Evolutionary conservation across 2,329 filamentous ascomycete genomes (phyloP), one percentile per base, ranked within the genome.

Genomic region (Monosporascus ibericus): DNA sequence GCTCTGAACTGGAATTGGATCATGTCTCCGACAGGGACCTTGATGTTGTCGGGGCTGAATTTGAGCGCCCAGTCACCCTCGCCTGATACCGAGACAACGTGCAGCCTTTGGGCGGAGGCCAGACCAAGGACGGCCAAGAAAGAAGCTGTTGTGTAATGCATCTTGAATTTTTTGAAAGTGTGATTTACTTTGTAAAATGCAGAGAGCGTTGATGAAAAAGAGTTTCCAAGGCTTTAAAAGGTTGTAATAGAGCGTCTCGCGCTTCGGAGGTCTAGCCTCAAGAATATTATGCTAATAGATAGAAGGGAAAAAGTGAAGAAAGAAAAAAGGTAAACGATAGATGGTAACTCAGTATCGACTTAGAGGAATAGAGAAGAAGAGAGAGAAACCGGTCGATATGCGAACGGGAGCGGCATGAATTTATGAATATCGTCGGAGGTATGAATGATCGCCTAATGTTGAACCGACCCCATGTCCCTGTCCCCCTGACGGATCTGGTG

Each of bases 1-100:
- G 74, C 75, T 56, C 75, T 73, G 73, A 86, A 87, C 68, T 86
- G 81, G 75, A 86, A 87, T 70, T 85, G 81, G 14, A 87, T 75
- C 72, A 82, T 78, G 60, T 79, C 75, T 58, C 88, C 88, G 2
- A 75, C 70, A n/a, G 71, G 67, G 34, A 84, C 87, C 57, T 74
- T 75, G 66, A 92, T 68, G 63, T 78, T 84, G 60, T 86, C 76
- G 40, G 88, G 88, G 57, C 72, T 81, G 75, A 84, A 92, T 55
- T 72, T 77, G 52, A 87, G 72, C 47, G 72, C 73, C 60, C 77
- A 74, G 64, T 80, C 80, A 56, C 75, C 70, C 24, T 72, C 68
- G 56, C 80, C 80, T 52, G 42, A 46, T 17, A 91, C 87, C 57
- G 81, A 79, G 51, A 90, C 81, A 53, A 86, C 80, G 62, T 88